Percentiles rank a stretch among this genome's conserved stretches.
Evolutionary conservation across 306 rosid genomes (phyloP).

Genomic region (Canavalia gladiata): DNA sequence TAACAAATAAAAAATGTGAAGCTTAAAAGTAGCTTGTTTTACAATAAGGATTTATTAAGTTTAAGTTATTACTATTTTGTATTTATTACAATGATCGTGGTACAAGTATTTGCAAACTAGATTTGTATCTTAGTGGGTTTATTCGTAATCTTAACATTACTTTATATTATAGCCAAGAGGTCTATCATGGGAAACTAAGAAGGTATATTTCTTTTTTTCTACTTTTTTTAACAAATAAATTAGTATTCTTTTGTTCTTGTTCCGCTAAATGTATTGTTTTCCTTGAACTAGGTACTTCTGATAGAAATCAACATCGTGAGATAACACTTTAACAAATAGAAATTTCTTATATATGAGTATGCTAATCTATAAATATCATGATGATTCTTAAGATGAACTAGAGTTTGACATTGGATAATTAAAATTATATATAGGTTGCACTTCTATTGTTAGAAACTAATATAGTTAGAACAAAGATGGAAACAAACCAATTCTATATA

Average conservation of each 20-base stretch:
- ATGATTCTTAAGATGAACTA: no score
- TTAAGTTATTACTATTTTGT: neutral
- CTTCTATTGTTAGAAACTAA: conserved; percentile 62
- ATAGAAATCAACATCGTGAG: no score
- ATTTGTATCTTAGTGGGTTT: conserved; percentile 57
- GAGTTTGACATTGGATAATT: neutral
- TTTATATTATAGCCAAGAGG: conserved; percentile 68
- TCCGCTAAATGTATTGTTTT: no score
- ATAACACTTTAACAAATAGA: no score
- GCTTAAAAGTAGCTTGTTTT: conserved; percentile 38
- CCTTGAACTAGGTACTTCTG: no score
- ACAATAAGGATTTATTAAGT: conserved; percentile 3
- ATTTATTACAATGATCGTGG: conserved; percentile 32
- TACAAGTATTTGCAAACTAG: conserved; percentile 84
- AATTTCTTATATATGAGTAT: no score
- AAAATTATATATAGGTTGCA: conserved; percentile 47
- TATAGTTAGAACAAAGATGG: conserved; percentile 55
- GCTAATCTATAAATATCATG: no score
- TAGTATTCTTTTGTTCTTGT: no score
- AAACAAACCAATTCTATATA: conserved; percentile 52
- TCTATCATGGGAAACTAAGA: neutral
- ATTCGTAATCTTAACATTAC: conserved; percentile 54
- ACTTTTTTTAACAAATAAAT: no score
- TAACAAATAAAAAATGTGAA: neutral
- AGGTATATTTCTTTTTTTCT: no score